phyloP scores from a whole-genome alignment of 202 grass and related monocot species.

The Bolboschoenoplectus hybrid region DNA sequence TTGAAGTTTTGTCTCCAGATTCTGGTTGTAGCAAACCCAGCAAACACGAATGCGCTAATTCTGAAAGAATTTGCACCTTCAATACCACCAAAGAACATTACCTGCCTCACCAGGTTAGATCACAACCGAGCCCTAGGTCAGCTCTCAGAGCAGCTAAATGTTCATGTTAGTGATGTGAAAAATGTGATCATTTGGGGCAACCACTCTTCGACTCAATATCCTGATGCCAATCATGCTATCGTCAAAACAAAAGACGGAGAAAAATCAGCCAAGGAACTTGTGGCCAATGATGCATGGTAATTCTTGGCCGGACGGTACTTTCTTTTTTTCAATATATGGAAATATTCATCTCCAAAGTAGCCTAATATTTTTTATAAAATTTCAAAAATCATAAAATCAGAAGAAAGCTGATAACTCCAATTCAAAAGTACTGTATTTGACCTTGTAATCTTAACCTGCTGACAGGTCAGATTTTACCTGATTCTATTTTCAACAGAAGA shows the following conservation, averaged over 20 bases:
- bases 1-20: slow-evolving; percentile 41
- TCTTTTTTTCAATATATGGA: not conserved
- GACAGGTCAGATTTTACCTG: not conserved
- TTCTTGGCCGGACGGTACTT: not conserved
- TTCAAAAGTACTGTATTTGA: not conserved
- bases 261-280: slow-evolving; percentile 51
- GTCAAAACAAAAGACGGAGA: slow-evolving; percentile 48
- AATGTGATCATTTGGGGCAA: slow-evolving; percentile 84
- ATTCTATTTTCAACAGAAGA: not conserved
- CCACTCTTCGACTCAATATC: slow-evolving; percentile 82
- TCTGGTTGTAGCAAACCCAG: slow-evolving; percentile 77
- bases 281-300: slow-evolving; percentile 69
- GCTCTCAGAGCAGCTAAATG: slow-evolving; percentile 59
- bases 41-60: slow-evolving; percentile 76
- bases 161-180: slow-evolving; percentile 59
- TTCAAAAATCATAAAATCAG: not conserved
- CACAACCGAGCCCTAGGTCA: slow-evolving; percentile 76
- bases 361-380: not conserved
- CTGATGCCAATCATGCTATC: slow-evolving; percentile 64
- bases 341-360: not conserved
- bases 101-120: slow-evolving; percentile 81
- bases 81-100: slow-evolving; percentile 78
- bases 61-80: slow-evolving; percentile 61
- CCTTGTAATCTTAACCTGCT: not conserved
- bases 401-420: not conserved